Evolutionary conservation across 345 rosid genomes (phyloP), one percentile per base, ranked within the genome.

Genomic region (Hirschfeldia incana): DNA sequence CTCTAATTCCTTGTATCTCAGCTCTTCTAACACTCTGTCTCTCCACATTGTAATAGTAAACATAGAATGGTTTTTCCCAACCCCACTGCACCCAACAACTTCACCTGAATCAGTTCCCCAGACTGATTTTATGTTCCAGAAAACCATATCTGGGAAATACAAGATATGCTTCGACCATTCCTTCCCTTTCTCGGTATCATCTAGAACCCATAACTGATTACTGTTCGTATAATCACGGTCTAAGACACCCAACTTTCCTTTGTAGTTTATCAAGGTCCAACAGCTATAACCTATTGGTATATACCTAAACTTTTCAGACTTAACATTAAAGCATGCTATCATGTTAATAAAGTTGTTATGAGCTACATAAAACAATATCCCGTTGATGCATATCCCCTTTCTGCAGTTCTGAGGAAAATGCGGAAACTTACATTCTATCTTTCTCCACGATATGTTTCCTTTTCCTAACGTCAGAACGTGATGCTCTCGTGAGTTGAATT

Each of bases 1-100:
- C 64, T 53, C 16, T 32, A 33, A 70, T 55, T 17, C 74, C 74
- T 70, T 55, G 36, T 17, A 70, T 70, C 42, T 55, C 37, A 72
- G 39, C 27, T 60, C 15, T 60, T 61, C 39, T 60, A 36, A 26
- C n/a, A 71, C 5, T 72, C 15, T 39, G 1, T 28, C 11, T 33
- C 75, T 37, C 75, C 10, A 59, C 10, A 60, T 72, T 39, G 55
- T 59, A 33, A 5, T 1, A 33, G 36, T 4, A 33, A 33, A 33
- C 36, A 33, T 33, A 33, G 36, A 33, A 33, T 33, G 36, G 36
- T 33, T 33, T 4, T 6, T 33, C 5, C 36, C 36, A 33, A 33
- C 0, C 1, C 36, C 36, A 33, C 6, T 33, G 36, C 1, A 6
- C 36, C 36, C 36, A 33, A 33, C 36, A 4, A 33, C 6, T 33